phyloP scores from a whole-genome alignment of 1,284 basidiomycete genomes.

The Ganoderma meredithae region DNA sequence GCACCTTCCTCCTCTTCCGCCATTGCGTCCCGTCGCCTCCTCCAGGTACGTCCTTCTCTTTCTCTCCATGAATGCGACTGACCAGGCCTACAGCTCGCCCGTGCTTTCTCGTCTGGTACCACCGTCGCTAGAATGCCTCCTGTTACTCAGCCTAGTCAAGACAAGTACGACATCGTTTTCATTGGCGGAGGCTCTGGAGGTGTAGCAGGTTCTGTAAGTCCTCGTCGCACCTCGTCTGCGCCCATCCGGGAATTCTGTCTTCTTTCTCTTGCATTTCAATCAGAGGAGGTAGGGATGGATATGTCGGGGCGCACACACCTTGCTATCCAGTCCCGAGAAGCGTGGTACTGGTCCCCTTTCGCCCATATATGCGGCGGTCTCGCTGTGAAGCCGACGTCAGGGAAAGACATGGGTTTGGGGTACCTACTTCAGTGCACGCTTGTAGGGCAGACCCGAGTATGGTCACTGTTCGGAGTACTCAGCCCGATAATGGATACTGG shows the following conservation, averaged over 20 bases:
- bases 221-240: neutral
- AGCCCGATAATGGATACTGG: too few relatives aligned
- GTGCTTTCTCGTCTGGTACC: constrained; percentile 51
- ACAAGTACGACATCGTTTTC: constrained; percentile 82
- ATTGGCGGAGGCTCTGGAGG: constrained; percentile 90
- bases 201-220: constrained; percentile 74
- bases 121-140: constrained; percentile 66
- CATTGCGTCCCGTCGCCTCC: constrained; percentile 33
- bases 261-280: neutral
- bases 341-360: neutral
- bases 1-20: constrained; percentile 11
- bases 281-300: neutral
- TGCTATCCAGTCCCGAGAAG: neutral
- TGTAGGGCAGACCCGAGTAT: too few relatives aligned
- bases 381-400: too few relatives aligned
- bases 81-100: constrained; percentile 51
- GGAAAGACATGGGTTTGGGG: too few relatives aligned
- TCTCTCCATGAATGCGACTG: neutral
- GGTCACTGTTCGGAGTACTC: too few relatives aligned
- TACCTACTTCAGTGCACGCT: too few relatives aligned
- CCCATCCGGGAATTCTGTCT: neutral
- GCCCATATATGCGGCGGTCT: neutral
- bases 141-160: constrained; percentile 65
- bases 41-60: constrained; percentile 22
- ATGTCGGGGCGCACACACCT: neutral